phyloP scores from a whole-genome alignment of 1,284 basidiomycete genomes.

The Mycena sp. region DNA sequence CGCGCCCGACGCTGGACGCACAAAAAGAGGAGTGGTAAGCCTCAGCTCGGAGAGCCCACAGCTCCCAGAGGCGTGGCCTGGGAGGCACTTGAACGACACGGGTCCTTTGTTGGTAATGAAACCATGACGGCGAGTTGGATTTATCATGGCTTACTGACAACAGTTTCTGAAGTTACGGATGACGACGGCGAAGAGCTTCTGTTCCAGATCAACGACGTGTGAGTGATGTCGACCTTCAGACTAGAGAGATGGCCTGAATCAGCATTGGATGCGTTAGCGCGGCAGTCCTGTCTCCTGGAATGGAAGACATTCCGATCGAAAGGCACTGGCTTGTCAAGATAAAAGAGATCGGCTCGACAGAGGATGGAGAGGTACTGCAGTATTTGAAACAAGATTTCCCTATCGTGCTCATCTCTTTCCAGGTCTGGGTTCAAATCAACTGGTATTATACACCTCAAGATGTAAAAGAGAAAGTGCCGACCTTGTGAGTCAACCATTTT shows the following conservation, averaged over 20 bases:
- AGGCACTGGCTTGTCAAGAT: conserved; percentile 45
- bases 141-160: no score
- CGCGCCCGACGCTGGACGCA: background rate
- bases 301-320: background rate
- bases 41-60: background rate
- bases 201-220: conserved; percentile 42
- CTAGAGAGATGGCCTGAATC: no score
- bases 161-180: conserved; percentile 33
- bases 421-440: conserved; percentile 59
- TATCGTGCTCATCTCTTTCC: background rate
- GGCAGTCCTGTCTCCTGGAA: background rate
- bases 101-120: background rate
- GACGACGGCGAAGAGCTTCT: conserved; percentile 33
- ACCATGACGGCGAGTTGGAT: background rate
- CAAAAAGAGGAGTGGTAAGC: background rate
- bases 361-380: conserved; percentile 27
- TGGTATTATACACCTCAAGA: conserved; percentile 61
- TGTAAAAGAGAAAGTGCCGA: conserved; percentile 45
- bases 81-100: background rate
- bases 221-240: conserved; percentile 24
- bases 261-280: background rate
- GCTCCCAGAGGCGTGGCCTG: background rate
- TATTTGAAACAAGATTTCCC: background rate
- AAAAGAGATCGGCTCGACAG: conserved; percentile 46
- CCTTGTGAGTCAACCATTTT: conserved; percentile 50